These are phyloP conservation scores for Corrigiola litoralis DNA, from an alignment of 179 eudicot species.

Conservation along the genomic window DNA sequence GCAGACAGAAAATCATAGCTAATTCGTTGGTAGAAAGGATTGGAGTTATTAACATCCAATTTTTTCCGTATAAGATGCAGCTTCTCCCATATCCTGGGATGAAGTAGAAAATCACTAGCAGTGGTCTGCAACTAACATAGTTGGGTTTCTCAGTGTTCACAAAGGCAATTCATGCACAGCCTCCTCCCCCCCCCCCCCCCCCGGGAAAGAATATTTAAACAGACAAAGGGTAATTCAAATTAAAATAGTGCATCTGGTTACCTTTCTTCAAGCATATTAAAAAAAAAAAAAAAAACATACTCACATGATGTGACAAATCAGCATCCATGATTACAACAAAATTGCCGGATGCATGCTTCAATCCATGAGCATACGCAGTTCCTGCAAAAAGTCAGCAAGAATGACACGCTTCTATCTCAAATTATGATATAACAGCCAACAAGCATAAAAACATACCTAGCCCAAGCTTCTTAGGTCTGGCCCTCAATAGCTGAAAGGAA, in stretches of 20 bases:
- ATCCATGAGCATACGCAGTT: slow-evolving; percentile 91
- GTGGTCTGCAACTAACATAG: too few relatives aligned
- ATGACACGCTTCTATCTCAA: slow-evolving; percentile 3
- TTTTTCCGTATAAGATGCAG: too few relatives aligned
- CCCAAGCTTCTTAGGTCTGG: slow-evolving; percentile 91
- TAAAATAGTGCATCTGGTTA: neutral
- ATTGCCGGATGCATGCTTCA: slow-evolving; percentile 95
- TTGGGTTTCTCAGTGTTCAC: too few relatives aligned
- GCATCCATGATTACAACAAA: slow-evolving; percentile 97
- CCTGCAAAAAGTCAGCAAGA: slow-evolving; percentile 44
- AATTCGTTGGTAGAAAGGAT: too few relatives aligned
- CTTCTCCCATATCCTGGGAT: too few relatives aligned
- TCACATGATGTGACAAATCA: slow-evolving; percentile 85
- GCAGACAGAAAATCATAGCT: too few relatives aligned
- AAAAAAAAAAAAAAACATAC: slow-evolving; percentile 17
- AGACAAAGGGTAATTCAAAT: neutral
- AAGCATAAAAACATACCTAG: slow-evolving; percentile 49
- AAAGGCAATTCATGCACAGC: too few relatives aligned
- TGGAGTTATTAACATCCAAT: too few relatives aligned
- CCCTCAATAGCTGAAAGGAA: slow-evolving; percentile 64
- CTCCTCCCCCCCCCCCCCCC: too few relatives aligned
- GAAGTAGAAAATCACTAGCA: too few relatives aligned
- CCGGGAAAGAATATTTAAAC: neutral
- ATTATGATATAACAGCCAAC: too few relatives aligned
- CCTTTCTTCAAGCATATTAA: neutral